Evolutionary conservation across 257 asterid species (phyloP).

Genomic region (Hygrophila difformis): DNA sequence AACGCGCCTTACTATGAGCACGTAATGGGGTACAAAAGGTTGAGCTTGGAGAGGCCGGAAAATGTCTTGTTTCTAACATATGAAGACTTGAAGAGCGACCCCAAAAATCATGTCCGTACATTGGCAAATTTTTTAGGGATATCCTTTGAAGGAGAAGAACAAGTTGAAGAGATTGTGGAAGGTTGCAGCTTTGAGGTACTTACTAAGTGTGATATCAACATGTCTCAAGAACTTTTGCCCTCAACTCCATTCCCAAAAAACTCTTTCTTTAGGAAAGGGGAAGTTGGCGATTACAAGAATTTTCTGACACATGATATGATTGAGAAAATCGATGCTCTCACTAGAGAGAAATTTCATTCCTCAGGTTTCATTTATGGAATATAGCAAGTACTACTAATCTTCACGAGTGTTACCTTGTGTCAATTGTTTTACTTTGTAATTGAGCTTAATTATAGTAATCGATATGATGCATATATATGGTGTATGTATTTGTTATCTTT

Average conservation of each 20-base stretch:
- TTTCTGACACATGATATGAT: conserved; percentile 16
- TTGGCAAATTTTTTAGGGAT: conserved; percentile 31
- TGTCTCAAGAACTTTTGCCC: conserved; percentile 16
- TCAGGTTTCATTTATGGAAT: too few relatives aligned
- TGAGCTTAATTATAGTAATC: too few relatives aligned
- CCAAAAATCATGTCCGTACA: conserved; percentile 21
- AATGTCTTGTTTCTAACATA: conserved; percentile 31
- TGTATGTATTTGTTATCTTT: too few relatives aligned
- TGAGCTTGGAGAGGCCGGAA: conserved; percentile 17
- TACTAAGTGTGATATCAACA: conserved; percentile 29
- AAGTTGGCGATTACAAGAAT: conserved; percentile 27
- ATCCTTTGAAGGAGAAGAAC: conserved; percentile 26
- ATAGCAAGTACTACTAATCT: too few relatives aligned
- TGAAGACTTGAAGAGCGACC: conserved; percentile 29
- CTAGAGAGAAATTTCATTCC: conserved; percentile 24
- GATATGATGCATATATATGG: too few relatives aligned
- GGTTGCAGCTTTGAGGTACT: conserved; percentile 27
- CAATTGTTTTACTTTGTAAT: too few relatives aligned
- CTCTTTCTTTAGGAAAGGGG: conserved; percentile 32
- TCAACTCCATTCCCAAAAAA: conserved; percentile 24
- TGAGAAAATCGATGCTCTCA: conserved; percentile 22
- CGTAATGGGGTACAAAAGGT: conserved; percentile 30
- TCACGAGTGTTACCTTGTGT: too few relatives aligned
- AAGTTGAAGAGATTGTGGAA: conserved; percentile 20
- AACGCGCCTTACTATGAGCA: conserved; percentile 45